These are phyloP conservation scores for Hygrophoropsis aurantiaca DNA, from an alignment of 768 basidiomycete genomes.

Conservation along the genomic window DNA sequence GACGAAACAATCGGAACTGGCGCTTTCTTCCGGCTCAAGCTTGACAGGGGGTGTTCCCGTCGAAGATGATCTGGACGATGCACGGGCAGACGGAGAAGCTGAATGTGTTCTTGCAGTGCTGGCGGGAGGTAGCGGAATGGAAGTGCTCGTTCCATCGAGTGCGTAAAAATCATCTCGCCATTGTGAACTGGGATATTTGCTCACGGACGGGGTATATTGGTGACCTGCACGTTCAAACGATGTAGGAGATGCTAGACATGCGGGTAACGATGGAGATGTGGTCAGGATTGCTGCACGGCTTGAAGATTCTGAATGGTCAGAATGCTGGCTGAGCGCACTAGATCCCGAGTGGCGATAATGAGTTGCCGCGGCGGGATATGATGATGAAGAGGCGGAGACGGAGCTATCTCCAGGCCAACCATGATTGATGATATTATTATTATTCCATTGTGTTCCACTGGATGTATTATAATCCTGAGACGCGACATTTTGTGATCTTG, in stretches of 20 bases:
- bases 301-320: conserved; percentile 18
- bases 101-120: conserved; percentile 19
- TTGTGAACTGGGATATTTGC: conserved; percentile 23
- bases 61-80: conserved; percentile 32
- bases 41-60: conserved; percentile 28
- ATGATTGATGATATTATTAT: conserved; percentile 9
- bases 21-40: conserved; percentile 28
- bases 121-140: conserved; percentile 31
- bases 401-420: conserved; percentile 8
- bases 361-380: conserved; percentile 4
- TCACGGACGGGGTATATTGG: conserved; percentile 14
- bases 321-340: conserved; percentile 12
- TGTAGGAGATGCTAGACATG: conserved; percentile 15
- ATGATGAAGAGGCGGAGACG: conserved; percentile 19
- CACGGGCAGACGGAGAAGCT: conserved; percentile 33
- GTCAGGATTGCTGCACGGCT: conserved; percentile 18
- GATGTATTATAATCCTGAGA: conserved; percentile 12
- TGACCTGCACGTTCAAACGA: conserved; percentile 13
- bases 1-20: conserved; percentile 29
- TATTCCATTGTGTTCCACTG: conserved; percentile 26
- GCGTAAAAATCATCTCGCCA: conserved; percentile 33
- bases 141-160: conserved; percentile 30
- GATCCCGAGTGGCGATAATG: conserved; percentile 25
- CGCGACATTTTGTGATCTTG: conserved; percentile 21
- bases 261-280: conserved; percentile 12